Conservation (phyloP, 164 flowering plant genomes). For the Magnolia kwangsiensis region DNA sequence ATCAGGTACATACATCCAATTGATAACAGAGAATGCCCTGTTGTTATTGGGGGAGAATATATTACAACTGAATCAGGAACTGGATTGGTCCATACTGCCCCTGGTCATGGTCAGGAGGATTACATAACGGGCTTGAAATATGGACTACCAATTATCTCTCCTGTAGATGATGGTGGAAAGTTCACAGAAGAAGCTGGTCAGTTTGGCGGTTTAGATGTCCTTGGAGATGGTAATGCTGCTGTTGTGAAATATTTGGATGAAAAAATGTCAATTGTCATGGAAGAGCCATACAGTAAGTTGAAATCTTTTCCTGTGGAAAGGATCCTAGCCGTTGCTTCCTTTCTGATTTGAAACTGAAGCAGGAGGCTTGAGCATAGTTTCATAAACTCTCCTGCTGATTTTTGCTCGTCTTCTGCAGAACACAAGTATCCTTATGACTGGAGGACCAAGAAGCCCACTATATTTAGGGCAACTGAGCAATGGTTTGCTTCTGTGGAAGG, state of each 20-base stretch:
- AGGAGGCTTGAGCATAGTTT: not conserved
- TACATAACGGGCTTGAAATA: slow-evolving; percentile 84
- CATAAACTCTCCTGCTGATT: not conserved
- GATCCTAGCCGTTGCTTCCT: not conserved
- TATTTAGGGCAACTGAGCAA: slow-evolving; percentile 98
- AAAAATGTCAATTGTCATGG: slow-evolving; percentile 56
- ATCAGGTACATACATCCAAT: slow-evolving; percentile 82
- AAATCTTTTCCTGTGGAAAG: slow-evolving; percentile 1
- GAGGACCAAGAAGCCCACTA: slow-evolving; percentile 98
- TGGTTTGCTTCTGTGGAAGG: slow-evolving; percentile 99
- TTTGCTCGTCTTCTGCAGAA: slow-evolving; percentile 31
- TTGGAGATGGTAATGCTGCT: slow-evolving; percentile 85
- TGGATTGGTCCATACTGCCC: slow-evolving; percentile 97
- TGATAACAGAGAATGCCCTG: slow-evolving; percentile 69
- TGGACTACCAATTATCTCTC: slow-evolving; percentile 76
- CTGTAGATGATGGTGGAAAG: slow-evolving; percentile 90
- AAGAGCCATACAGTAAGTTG: slow-evolving; percentile 84
- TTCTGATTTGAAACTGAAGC: not conserved
- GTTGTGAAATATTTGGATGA: slow-evolving; percentile 74
- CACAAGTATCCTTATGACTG: slow-evolving; percentile 99
- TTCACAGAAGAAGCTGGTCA: slow-evolving; percentile 93
- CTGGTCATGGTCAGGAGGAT: slow-evolving; percentile 98
- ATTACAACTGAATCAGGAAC: slow-evolving; percentile 98
- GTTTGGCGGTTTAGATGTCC: slow-evolving; percentile 88
- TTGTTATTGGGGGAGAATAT: slow-evolving; percentile 91